Percentiles rank a stretch among this genome's conserved stretches.
phyloP scores from a whole-genome alignment of 768 basidiomycete genomes.

The Termitomyces sp. region DNA sequence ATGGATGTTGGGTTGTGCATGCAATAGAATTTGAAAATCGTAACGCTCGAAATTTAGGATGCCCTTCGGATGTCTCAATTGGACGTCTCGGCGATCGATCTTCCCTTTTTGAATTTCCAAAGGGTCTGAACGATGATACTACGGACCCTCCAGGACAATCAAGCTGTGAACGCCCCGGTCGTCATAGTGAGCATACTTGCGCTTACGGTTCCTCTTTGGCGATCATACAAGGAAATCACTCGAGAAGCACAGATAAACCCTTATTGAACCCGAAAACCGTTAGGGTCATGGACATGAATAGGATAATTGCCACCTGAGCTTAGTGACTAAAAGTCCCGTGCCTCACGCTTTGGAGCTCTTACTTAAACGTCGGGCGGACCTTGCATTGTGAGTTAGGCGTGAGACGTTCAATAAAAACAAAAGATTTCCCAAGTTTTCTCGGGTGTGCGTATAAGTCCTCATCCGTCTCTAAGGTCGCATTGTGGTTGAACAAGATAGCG shows the following conservation, averaged over 20 bases:
- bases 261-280: no score
- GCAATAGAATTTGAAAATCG: constrained; percentile 11
- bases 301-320: background rate
- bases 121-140: background rate
- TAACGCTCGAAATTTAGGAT: background rate
- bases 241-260: background rate
- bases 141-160: background rate
- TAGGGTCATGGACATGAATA: background rate
- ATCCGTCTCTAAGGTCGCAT: background rate
- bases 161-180: background rate
- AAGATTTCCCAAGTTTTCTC: background rate
- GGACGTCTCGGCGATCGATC: background rate
- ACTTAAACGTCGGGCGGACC: background rate
- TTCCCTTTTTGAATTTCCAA: background rate
- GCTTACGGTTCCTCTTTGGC: no score
- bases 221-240: background rate
- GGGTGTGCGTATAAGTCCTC: background rate
- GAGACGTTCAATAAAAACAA: background rate
- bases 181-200: no score
- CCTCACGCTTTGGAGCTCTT: background rate
- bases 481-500: background rate
- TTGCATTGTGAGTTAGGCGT: background rate
- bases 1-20: constrained; percentile 4
- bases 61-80: background rate
- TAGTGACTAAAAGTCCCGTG: background rate